phyloP scores from a whole-genome alignment of 2,329 filamentous ascomycete species.

The Didymella glomerata region DNA sequence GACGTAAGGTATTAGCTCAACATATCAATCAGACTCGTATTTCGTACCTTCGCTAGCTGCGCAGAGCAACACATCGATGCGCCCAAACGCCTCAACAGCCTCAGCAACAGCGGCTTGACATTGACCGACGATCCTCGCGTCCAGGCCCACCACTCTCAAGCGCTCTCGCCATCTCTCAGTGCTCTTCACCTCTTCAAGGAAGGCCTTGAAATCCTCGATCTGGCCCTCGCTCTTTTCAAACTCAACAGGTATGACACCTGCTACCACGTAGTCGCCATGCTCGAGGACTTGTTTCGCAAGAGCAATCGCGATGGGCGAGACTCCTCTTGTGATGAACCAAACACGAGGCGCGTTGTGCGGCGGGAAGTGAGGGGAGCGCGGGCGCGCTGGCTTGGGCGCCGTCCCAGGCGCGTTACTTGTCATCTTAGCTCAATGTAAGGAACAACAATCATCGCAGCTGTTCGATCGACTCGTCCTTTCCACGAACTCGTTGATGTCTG shows the following conservation, averaged over 20 bases:
- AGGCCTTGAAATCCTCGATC: slow-evolving; percentile 79
- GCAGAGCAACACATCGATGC: slow-evolving; percentile 88
- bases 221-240: slow-evolving; percentile 74
- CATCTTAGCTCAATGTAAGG: slow-evolving; percentile 2
- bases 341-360: slow-evolving; percentile 75
- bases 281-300: slow-evolving; percentile 81
- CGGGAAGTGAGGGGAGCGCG: slow-evolving; percentile 62
- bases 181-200: slow-evolving; percentile 74
- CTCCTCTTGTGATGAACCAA: slow-evolving; percentile 89
- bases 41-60: slow-evolving; percentile 80
- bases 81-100: slow-evolving; percentile 82
- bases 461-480: neutral
- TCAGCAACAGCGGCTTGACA: slow-evolving; percentile 89
- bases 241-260: slow-evolving; percentile 80
- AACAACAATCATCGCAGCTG: neutral
- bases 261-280: slow-evolving; percentile 91
- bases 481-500: slow-evolving; percentile 1
- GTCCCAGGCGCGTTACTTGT: slow-evolving; percentile 13
- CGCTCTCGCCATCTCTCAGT: slow-evolving; percentile 83
- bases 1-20: neutral
- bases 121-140: slow-evolving; percentile 69
- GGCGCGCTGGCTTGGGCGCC: slow-evolving; percentile 40
- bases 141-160: slow-evolving; percentile 68
- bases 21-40: slow-evolving; percentile 21
- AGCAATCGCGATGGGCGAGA: slow-evolving; percentile 84